phyloP scores from a whole-genome alignment of 495 filamentous ascomycete genomes.

The Annulohypoxylon nitens region DNA sequence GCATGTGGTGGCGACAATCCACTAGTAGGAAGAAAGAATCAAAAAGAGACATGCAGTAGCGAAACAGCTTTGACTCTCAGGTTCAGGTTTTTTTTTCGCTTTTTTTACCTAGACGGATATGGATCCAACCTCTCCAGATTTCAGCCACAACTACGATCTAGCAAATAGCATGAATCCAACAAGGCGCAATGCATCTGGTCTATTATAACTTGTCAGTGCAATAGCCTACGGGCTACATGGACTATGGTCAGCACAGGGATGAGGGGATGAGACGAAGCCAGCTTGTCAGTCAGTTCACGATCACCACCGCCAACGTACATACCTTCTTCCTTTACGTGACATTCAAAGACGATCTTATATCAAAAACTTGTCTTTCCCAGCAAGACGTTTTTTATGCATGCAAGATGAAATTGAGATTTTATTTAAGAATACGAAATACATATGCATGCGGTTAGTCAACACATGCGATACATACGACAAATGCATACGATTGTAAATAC shows the following conservation, averaged over 20 bases:
- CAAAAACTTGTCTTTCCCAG: neutral
- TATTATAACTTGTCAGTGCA: conserved; percentile 30
- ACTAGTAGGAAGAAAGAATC: conserved; percentile 1
- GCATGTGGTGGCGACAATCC: neutral
- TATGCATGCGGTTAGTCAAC: neutral
- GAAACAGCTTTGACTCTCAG: conserved; percentile 17
- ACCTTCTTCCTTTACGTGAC: neutral
- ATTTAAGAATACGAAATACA: conserved; percentile 19
- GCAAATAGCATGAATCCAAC: conserved; percentile 34
- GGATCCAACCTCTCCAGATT: conserved; percentile 31
- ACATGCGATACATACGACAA: neutral
- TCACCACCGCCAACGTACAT: neutral
- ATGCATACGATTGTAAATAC: neutral
- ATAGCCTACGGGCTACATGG: conserved; percentile 23
- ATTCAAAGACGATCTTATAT: conserved; percentile 2
- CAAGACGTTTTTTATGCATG: conserved; percentile 9
- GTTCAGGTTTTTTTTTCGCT: conserved; percentile 14
- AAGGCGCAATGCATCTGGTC: conserved; percentile 33
- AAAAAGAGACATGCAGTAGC: conserved; percentile 19
- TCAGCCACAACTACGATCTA: conserved; percentile 43
- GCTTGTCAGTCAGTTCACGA: neutral
- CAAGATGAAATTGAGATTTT: neutral
- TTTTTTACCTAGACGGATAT: neutral
- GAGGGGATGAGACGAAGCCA: conserved; percentile 23
- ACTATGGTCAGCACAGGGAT: conserved; percentile 36